These are phyloP conservation scores for Puccinia triticina DNA, from an alignment of 1,284 basidiomycete species.

Conservation along the genomic window DNA sequence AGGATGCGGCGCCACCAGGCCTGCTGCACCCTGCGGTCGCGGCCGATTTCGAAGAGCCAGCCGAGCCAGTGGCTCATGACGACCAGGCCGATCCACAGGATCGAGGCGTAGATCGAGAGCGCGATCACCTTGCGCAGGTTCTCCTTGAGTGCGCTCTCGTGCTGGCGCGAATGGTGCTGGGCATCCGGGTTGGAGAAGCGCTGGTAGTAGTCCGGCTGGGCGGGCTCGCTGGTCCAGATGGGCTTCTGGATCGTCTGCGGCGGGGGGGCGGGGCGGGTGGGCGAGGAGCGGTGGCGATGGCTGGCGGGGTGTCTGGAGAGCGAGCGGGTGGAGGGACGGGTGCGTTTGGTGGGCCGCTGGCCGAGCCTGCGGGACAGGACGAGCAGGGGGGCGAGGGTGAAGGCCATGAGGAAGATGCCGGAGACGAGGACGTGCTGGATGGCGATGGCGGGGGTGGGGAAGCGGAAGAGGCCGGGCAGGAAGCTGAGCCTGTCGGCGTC, in stretches of 20 bases:
- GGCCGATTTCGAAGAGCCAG: slow-evolving; percentile 46
- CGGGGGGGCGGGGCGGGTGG: background rate
- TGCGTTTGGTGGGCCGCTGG: slow-evolving; percentile 80
- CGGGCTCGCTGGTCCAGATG: slow-evolving; percentile 18
- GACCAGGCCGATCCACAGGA: slow-evolving; percentile 16
- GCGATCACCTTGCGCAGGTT: slow-evolving; percentile 35
- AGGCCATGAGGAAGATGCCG: slow-evolving; percentile 86
- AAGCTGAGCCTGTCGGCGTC: background rate
- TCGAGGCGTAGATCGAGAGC: slow-evolving; percentile 30
- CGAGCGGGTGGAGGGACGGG: background rate
- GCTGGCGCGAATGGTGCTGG: slow-evolving; percentile 20
- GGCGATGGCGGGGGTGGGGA: slow-evolving; percentile 86
- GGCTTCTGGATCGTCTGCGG: background rate
- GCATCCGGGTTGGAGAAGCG: slow-evolving; percentile 29
- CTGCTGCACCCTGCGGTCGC: background rate
- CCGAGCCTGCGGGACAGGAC: slow-evolving; percentile 90
- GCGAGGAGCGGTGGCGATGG: background rate
- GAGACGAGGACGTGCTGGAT: slow-evolving; percentile 93
- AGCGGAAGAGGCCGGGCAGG: slow-evolving; percentile 70
- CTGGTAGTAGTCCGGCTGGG: slow-evolving; percentile 34
- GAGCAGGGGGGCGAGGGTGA: slow-evolving; percentile 90
- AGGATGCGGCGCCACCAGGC: slow-evolving; percentile 7
- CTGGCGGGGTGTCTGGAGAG: background rate
- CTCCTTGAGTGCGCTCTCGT: slow-evolving; percentile 29
- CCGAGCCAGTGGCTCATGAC: slow-evolving; percentile 40